phyloP scores from a whole-genome alignment of 78 protist genomes.

The Dictyostelium capitatum region DNA sequence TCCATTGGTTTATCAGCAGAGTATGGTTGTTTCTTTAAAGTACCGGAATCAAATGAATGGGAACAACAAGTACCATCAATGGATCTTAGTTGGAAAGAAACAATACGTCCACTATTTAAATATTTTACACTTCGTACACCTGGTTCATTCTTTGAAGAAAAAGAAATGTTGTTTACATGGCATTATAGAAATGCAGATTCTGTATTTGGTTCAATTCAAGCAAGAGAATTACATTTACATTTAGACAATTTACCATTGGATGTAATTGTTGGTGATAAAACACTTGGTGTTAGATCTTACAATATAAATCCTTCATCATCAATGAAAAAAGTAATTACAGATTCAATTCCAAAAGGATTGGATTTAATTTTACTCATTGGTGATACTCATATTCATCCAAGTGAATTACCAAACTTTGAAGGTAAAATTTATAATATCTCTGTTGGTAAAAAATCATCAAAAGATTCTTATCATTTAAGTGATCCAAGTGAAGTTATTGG shows the following conservation, averaged over 20 bases:
- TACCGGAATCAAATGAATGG: conserved; percentile 35
- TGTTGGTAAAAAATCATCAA: conserved; percentile 50
- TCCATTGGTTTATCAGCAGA: conserved; percentile 88
- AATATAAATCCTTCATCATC: conserved; percentile 71
- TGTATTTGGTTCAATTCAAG: conserved; percentile 72
- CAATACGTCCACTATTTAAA: conserved; percentile 74
- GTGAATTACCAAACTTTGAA: conserved; percentile 59
- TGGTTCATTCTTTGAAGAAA: conserved; percentile 78
- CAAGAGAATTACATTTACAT: conserved; percentile 70
- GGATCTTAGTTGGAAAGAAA: conserved; percentile 79
- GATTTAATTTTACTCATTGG: conserved; percentile 64
- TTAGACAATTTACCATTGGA: conserved; percentile 70
- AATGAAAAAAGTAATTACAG: conserved; percentile 37
- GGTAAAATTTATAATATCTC: conserved; percentile 54
- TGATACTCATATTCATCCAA: conserved; percentile 77
- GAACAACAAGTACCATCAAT: conserved; percentile 59
- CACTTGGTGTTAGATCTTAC: conserved; percentile 71
- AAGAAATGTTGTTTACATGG: conserved; percentile 83
- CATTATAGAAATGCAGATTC: conserved; percentile 84
- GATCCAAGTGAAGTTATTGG: conserved; percentile 50
- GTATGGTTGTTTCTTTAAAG: conserved; percentile 87
- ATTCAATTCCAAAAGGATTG: conserved; percentile 52
- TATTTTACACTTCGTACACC: conserved; percentile 81
- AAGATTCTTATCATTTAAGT: conserved; percentile 44
- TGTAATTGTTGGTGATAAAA: conserved; percentile 75